Evolutionary conservation across 352 stramenopile species (phyloP).

Genomic region (Pythium utonaiense): DNA sequence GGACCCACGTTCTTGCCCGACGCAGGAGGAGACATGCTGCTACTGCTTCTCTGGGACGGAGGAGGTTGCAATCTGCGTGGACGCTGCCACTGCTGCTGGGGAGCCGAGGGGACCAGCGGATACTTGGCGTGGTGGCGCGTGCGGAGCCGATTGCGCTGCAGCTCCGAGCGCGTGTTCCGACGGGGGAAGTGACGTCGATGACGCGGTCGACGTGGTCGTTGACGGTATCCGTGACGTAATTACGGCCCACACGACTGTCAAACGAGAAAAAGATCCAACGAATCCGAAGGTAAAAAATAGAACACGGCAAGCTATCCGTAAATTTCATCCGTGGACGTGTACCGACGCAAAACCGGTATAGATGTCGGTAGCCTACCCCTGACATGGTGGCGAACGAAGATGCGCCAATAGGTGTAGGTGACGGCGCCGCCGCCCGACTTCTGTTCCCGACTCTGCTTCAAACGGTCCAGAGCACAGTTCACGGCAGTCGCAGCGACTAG

Average conservation of each 20-base stretch:
- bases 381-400: constrained; percentile 1
- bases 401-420: background rate
- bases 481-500: background rate
- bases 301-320: background rate
- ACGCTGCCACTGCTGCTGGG: too few species aligned
- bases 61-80: background rate
- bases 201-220: constrained; percentile 20
- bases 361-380: background rate
- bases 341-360: background rate
- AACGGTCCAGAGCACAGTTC: constrained; percentile 16
- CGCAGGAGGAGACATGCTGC: constrained; percentile 48
- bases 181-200: constrained; percentile 16
- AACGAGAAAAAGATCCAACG: constrained; percentile 23
- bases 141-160: background rate
- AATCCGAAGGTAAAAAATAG: constrained; percentile 2
- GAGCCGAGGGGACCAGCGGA: too few species aligned
- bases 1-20: constrained; percentile 79
- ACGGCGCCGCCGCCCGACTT: background rate
- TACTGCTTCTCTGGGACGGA: too few species aligned
- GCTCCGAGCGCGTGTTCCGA: background rate
- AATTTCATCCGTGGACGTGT: background rate
- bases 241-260: constrained; percentile 6
- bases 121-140: background rate
- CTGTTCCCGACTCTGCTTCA: constrained; percentile 3
- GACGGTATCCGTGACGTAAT: constrained; percentile 14